These are phyloP conservation scores for Phlebopus sp. DNA, from an alignment of 1,284 basidiomycete species.

Conservation along the genomic window DNA sequence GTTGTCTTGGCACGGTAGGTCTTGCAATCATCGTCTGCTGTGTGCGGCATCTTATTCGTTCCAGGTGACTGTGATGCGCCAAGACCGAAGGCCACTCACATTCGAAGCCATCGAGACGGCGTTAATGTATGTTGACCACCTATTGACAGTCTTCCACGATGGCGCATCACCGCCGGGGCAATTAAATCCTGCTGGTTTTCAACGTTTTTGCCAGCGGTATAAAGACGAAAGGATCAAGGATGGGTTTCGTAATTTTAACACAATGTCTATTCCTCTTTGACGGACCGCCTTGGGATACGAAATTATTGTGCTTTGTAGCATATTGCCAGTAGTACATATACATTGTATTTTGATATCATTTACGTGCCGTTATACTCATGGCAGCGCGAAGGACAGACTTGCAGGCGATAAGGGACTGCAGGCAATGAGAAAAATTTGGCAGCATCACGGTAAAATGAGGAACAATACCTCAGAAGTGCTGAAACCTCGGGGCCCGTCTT, in stretches of 20 bases:
- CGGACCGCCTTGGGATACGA: background rate
- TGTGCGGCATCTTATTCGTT: background rate
- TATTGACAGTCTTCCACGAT: conserved; percentile 21
- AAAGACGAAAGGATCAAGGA: conserved; percentile 16
- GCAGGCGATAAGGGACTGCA: too few relatives aligned
- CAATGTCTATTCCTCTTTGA: conserved; percentile 17
- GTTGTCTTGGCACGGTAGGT: conserved; percentile 25
- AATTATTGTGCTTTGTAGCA: background rate
- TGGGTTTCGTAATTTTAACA: conserved; percentile 12
- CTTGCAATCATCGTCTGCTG: too few relatives aligned
- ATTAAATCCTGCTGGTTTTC: conserved; percentile 22
- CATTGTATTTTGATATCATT: background rate
- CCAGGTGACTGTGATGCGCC: conserved; percentile 27
- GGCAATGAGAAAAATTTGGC: too few relatives aligned
- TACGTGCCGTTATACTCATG: too few relatives aligned
- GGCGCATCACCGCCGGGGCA: conserved; percentile 11
- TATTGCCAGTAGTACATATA: too few relatives aligned
- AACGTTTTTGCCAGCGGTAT: conserved; percentile 22
- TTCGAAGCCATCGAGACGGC: conserved; percentile 25
- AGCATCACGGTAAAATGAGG: too few relatives aligned
- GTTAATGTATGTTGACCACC: conserved; percentile 23
- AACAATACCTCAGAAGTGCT: too few relatives aligned
- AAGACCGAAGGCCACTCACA: conserved; percentile 23
- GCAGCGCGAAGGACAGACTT: too few relatives aligned
- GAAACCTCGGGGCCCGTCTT: too few relatives aligned